Evolutionary conservation across 441 rosid genomes (phyloP), one percentile per base, ranked within the genome.

Genomic region (Jatropha podagrica): DNA sequence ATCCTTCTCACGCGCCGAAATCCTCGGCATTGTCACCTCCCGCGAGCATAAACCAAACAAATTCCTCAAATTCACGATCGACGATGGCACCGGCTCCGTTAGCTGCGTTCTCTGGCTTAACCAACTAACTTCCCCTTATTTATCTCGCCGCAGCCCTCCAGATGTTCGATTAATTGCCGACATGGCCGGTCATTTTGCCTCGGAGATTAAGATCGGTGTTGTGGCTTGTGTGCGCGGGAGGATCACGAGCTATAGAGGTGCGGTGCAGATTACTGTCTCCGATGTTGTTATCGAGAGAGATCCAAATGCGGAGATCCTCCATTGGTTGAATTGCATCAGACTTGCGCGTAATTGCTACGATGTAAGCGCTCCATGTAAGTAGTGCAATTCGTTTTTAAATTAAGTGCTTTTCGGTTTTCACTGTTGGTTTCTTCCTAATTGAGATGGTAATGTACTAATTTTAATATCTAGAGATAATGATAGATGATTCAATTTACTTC

Each of bases 101-200:
- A 74, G 81, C 71, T 94, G 98, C 85, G 0, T 96, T 74, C 82
- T 96, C 78, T 92, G 97, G 97, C 97, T 94, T 71, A 96, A 96
- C 89, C 96, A 90, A 0, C 81, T 80, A 72, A 72, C 81, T 17
- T 90, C 96, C 64, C 84, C 85, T 18, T 88, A 85, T 83, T 87
- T 83, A 83, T 79, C 86, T 2, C 83, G 85, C 49, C 85, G 83
- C 5, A 74, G 77, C 85, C 86, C 92, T 1, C 44, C 77, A 44
- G 84, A 79, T 73, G 85, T 89, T 80, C 85, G 81, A 69, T 63
- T 90, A 58, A 80, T 91, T 72, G 85, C 96, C 52, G 60, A 80
- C 3, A 2, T 59, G 72, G 97, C 95, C 7, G 77, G 75, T 23
- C 77, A 79, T 48, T 77, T 77, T 27, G 90, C 93, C n/a, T 64